Percentiles rank a stretch among this genome's conserved stretches.
These are phyloP conservation scores for Silene conica DNA, from an alignment of 148 eudicot species.

Conservation along the genomic window DNA sequence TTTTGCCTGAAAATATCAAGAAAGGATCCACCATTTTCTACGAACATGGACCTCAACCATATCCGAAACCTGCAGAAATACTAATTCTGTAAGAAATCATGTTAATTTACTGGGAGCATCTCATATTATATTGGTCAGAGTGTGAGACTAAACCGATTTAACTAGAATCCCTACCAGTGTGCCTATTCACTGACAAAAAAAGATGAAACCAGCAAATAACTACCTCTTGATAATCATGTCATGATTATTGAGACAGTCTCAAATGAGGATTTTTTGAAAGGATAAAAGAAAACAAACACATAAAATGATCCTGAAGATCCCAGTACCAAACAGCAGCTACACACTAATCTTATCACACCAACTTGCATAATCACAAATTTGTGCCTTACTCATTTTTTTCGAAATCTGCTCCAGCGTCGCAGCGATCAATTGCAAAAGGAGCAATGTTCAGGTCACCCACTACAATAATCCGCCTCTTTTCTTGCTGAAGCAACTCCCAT, in stretches of 20 bases:
- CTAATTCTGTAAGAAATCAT: neutral
- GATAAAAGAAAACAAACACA: neutral
- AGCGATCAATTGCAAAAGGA: conserved; percentile 83
- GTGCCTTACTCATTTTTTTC: conserved; percentile 78
- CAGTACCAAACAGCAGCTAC: neutral
- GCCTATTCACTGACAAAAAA: no score
- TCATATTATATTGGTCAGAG: neutral
- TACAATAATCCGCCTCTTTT: conserved; percentile 65
- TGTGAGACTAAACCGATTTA: neutral
- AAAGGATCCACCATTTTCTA: conserved; percentile 64
- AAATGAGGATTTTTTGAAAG: neutral
- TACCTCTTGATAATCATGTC: neutral
- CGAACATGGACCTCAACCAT: conserved; percentile 80
- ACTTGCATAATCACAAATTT: conserved; percentile 2
- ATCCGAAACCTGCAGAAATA: conserved; percentile 63
- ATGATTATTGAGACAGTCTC: neutral
- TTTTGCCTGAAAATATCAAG: conserved; percentile 68
- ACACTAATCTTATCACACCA: conserved; percentile 2
- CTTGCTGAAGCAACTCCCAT: conserved; percentile 68
- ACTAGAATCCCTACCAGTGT: neutral
- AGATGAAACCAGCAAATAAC: no score
- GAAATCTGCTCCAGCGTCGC: conserved; percentile 87
- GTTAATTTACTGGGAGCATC: neutral
- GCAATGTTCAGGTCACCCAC: conserved; percentile 97
- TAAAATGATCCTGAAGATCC: neutral